Evolutionary conservation across 441 rosid species (phyloP).

Genomic region (Populus trichocarpa): DNA sequence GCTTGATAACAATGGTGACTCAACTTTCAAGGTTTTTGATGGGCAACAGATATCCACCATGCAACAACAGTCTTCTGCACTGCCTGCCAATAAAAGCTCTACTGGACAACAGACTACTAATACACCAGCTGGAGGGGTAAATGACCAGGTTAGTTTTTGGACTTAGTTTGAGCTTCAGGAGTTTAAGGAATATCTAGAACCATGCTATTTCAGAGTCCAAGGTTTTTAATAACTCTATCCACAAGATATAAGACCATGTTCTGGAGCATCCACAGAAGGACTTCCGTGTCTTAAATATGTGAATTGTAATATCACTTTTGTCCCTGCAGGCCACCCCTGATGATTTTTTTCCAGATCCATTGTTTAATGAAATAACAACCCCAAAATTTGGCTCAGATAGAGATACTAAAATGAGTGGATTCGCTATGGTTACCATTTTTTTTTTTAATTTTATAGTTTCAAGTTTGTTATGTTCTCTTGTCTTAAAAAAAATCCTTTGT

Average conservation of each 20-base stretch:
- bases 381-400: neutral
- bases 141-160: conserved; percentile 37
- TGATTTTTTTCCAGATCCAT: neutral
- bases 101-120: conserved; percentile 21
- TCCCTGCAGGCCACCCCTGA: neutral
- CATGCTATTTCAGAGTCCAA: neutral
- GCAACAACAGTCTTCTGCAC: conserved; percentile 24
- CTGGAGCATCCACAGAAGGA: neutral
- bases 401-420: neutral
- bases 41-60: neutral
- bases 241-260: neutral
- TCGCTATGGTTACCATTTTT: neutral
- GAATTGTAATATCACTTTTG: neutral
- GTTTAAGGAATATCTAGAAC: neutral
- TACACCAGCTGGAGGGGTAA: conserved; percentile 11
- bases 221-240: neutral
- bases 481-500: neutral
- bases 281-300: neutral
- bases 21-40: conserved; percentile 8
- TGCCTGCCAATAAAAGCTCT: conserved; percentile 15
- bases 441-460: neutral
- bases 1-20: conserved; percentile 15
- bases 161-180: conserved; percentile 5
- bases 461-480: neutral
- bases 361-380: neutral